Percentiles rank a stretch among this genome's conserved stretches.
phyloP scores from a whole-genome alignment of 306 rosid genomes.

The Castanopsis chinensis region DNA sequence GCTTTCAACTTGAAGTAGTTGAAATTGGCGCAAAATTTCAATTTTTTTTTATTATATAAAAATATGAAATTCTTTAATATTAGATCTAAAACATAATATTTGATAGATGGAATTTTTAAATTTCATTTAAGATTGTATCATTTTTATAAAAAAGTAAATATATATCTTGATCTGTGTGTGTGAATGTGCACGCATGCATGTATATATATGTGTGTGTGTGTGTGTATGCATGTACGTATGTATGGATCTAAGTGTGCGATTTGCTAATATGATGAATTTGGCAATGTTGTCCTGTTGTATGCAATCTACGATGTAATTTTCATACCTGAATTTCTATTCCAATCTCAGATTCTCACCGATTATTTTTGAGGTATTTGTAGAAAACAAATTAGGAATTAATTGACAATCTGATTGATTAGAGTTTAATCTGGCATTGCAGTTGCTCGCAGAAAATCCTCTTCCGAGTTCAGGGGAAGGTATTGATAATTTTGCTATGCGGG shows the following conservation, averaged over 20 bases:
- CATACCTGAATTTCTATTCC: not conserved
- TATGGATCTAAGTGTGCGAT: not conserved
- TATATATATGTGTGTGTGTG: not conserved
- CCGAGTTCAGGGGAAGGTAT: slow-evolving; percentile 32
- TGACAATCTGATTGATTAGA: not conserved
- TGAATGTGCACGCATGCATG: not conserved
- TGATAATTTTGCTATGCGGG: slow-evolving; percentile 54
- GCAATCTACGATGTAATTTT: slow-evolving; percentile 27
- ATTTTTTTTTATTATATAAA: no score
- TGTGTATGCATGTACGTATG: not conserved
- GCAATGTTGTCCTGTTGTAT: slow-evolving; percentile 3
- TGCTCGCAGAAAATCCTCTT: slow-evolving; percentile 10
- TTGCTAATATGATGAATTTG: not conserved
- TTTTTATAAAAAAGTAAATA: not conserved
- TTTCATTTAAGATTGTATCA: not conserved
- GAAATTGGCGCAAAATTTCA: no score
- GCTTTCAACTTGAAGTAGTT: not conserved
- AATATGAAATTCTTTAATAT: not conserved
- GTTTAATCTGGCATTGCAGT: slow-evolving; percentile 25
- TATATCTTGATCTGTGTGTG: not conserved
- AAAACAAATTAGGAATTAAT: not conserved
- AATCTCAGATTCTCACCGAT: not conserved
- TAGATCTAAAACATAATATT: not conserved
- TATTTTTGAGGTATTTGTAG: not conserved
- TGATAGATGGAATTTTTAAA: not conserved